Conservation (phyloP, 306 rosid species). For the Sophora flavescens region DNA sequence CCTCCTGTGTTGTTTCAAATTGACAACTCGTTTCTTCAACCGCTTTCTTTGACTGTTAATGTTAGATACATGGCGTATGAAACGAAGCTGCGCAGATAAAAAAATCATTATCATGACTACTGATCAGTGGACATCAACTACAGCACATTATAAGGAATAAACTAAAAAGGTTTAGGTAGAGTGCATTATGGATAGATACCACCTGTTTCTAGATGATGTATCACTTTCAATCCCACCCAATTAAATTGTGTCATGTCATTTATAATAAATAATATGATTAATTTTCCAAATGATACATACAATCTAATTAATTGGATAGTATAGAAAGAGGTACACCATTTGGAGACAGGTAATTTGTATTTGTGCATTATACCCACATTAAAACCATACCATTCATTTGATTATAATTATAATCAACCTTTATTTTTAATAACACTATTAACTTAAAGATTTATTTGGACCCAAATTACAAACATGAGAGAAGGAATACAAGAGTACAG, state of each 20-base stretch:
- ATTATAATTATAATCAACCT: neutral
- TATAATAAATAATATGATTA: no score
- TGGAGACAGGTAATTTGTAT: no score
- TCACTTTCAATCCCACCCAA: no score
- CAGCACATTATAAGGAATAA: neutral
- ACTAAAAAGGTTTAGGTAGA: neutral
- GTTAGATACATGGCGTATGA: slow-evolving; percentile 70
- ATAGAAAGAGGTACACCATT: no score
- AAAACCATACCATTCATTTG: neutral
- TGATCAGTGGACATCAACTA: neutral
- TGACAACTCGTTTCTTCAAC: slow-evolving; percentile 49
- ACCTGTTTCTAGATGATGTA: no score
- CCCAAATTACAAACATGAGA: neutral
- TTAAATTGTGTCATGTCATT: no score
- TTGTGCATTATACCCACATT: neutral
- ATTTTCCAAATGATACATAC: no score
- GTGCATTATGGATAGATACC: no score
- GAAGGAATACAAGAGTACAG: neutral
- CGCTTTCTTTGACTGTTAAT: slow-evolving; percentile 57
- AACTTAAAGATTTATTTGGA: neutral
- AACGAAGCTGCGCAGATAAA: slow-evolving; percentile 66
- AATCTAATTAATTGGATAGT: no score
- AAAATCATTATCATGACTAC: slow-evolving; percentile 28
- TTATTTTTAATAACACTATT: neutral
- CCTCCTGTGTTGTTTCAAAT: slow-evolving; percentile 52